These are phyloP conservation scores for Lagenaria siceraria DNA, from an alignment of 306 rosid species.

Conservation along the genomic window DNA sequence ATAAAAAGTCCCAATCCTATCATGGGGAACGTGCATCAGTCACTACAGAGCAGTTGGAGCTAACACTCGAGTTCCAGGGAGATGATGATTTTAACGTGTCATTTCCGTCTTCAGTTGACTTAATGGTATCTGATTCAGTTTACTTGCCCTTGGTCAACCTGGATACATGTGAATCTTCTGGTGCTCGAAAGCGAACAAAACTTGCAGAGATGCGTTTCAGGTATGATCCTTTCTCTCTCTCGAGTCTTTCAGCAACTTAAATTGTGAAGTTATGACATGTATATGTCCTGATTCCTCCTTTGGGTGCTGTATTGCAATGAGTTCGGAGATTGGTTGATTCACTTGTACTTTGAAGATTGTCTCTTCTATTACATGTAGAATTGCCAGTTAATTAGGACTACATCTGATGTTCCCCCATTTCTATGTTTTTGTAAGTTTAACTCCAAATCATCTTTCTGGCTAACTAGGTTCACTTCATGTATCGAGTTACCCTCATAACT, in stretches of 20 bases:
- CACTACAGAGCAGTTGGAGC: slow-evolving; percentile 39
- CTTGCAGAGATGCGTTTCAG: slow-evolving; percentile 78
- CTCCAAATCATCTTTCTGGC: not conserved
- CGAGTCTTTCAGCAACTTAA: not conserved
- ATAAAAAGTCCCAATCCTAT: slow-evolving; percentile 29
- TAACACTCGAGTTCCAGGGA: slow-evolving; percentile 46
- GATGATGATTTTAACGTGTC: slow-evolving; percentile 27
- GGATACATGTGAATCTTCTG: slow-evolving; percentile 27
- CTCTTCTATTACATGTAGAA: not conserved
- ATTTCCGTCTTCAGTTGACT: slow-evolving; percentile 54
- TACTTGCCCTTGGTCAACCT: slow-evolving; percentile 14
- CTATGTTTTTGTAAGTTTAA: not conserved
- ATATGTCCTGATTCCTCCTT: not conserved
- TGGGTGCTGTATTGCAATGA: not conserved
- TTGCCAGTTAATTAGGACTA: not conserved
- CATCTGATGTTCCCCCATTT: not conserved
- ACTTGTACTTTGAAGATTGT: not conserved
- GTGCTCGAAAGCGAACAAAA: slow-evolving; percentile 24
- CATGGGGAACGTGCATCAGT: slow-evolving; percentile 16
- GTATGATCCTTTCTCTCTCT: slow-evolving; percentile 18
- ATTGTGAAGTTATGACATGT: not conserved
- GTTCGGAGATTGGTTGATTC: not conserved
- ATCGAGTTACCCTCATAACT: not conserved
- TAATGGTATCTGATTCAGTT: slow-evolving; percentile 43
- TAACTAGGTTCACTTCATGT: not conserved